phyloP scores from a whole-genome alignment of 2,329 filamentous ascomycete genomes.

The Escovopsis sp. region DNA sequence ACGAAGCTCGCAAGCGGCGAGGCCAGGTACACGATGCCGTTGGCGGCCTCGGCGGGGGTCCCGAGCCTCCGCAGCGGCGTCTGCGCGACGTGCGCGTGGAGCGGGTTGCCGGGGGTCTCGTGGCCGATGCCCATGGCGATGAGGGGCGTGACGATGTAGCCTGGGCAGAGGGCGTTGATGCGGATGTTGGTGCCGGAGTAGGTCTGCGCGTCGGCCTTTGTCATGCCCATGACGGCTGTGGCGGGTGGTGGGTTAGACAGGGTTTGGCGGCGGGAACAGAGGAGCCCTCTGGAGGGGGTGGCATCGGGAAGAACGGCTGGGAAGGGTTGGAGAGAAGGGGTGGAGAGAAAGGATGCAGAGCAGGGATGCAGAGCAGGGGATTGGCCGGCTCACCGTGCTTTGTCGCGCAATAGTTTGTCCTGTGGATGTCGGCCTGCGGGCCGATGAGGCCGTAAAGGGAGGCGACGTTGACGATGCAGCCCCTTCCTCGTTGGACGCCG shows the following conservation, averaged over 20 bases:
- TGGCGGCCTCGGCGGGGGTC: conserved; percentile 35
- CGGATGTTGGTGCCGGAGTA: conserved; percentile 37
- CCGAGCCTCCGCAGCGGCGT: conserved; percentile 33
- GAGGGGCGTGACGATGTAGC: conserved; percentile 29
- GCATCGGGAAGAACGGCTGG: no score
- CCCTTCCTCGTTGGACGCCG: conserved; percentile 25
- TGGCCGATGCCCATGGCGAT: conserved; percentile 11
- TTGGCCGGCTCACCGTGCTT: conserved; percentile 28
- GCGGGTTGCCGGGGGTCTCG: conserved; percentile 13
- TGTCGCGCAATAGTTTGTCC: conserved; percentile 32
- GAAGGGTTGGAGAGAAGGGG: no score
- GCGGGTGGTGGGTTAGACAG: neutral
- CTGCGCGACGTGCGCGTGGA: conserved; percentile 24
- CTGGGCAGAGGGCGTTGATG: conserved; percentile 46
- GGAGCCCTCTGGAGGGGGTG: no score
- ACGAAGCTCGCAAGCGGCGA: conserved; percentile 38
- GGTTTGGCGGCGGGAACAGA: no score
- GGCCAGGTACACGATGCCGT: conserved; percentile 34
- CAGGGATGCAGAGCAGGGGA: no score
- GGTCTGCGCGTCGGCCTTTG: conserved; percentile 34
- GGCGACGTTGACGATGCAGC: conserved; percentile 38
- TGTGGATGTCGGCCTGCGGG: conserved; percentile 17
- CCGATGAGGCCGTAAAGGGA: conserved; percentile 35
- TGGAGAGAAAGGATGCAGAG: no score
- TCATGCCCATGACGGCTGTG: conserved; percentile 31